Evolutionary conservation across 768 basidiomycete species (phyloP).

Genomic region (Nevesoporus exiguus): DNA sequence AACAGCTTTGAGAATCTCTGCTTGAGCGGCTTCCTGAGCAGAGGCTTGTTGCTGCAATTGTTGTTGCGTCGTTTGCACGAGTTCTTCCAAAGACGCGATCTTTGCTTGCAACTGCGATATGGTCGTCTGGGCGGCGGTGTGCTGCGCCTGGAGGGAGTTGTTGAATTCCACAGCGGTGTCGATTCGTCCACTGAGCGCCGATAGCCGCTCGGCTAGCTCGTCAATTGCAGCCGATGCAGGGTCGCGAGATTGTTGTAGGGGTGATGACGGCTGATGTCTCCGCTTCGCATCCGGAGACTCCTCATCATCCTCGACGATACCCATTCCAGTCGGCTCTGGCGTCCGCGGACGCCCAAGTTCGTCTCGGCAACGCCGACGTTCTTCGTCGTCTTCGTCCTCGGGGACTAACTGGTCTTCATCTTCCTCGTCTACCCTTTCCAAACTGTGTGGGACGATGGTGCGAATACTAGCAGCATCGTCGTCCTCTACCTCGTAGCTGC

Average conservation of each 20-base stretch:
- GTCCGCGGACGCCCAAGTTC: slow-evolving; percentile 73
- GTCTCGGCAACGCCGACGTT: slow-evolving; percentile 42
- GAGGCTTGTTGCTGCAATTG: slow-evolving; percentile 39
- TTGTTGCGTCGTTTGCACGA: slow-evolving; percentile 50
- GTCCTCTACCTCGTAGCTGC: slow-evolving; percentile 46
- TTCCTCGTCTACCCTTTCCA: slow-evolving; percentile 73
- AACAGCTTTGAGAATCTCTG: slow-evolving; percentile 31
- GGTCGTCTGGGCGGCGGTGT: slow-evolving; percentile 70
- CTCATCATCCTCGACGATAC: slow-evolving; percentile 47
- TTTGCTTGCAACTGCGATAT: slow-evolving; percentile 68
- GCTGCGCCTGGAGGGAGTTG: slow-evolving; percentile 70
- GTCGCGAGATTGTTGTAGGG: slow-evolving; percentile 20
- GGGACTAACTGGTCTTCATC: slow-evolving; percentile 55
- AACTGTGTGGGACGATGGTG: slow-evolving; percentile 66
- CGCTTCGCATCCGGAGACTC: slow-evolving; percentile 25
- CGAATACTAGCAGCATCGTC: slow-evolving; percentile 70
- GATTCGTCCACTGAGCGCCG: slow-evolving; percentile 64
- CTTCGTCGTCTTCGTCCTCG: slow-evolving; percentile 45
- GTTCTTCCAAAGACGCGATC: slow-evolving; percentile 61
- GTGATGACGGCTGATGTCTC: slow-evolving; percentile 17
- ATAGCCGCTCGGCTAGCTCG: slow-evolving; percentile 61
- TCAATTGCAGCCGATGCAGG: slow-evolving; percentile 39
- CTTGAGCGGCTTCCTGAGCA: slow-evolving; percentile 35
- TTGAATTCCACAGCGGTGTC: slow-evolving; percentile 74
- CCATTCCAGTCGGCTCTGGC: slow-evolving; percentile 70